Conservation (phyloP, 495 filamentous ascomycete species). For the Hypoxylon perforatum region DNA sequence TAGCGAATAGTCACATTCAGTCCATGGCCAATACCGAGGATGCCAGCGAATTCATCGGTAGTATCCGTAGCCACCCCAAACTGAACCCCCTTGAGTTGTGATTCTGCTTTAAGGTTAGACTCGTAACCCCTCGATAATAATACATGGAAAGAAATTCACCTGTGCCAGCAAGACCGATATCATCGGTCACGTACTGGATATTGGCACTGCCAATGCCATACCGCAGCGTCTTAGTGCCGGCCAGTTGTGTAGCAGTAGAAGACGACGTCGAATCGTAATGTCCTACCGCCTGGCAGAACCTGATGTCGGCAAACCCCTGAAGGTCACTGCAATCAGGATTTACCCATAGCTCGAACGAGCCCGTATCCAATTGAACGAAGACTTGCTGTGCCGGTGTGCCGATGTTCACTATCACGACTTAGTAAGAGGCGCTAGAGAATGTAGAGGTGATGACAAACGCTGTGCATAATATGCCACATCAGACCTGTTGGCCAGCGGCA, state of each 20-base stretch:
- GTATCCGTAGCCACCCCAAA: conserved; percentile 57
- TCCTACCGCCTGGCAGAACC: conserved; percentile 56
- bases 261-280: conserved; percentile 53
- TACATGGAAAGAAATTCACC: conserved; percentile 11
- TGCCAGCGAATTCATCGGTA: conserved; percentile 57
- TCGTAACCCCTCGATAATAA: not conserved
- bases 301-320: conserved; percentile 44
- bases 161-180: conserved; percentile 53
- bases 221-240: conserved; percentile 47
- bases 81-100: conserved; percentile 51
- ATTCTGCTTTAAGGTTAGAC: conserved; percentile 27
- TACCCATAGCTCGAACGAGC: conserved; percentile 64
- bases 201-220: conserved; percentile 60
- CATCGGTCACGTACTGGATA: conserved; percentile 58
- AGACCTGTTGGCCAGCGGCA: conserved; percentile 58
- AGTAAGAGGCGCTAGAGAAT: conserved; percentile 16
- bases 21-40: conserved; percentile 60
- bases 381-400: conserved; percentile 59
- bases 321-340: conserved; percentile 59
- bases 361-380: conserved; percentile 62
- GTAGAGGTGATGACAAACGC: conserved; percentile 40
- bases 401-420: conserved; percentile 54
- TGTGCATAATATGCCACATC: conserved; percentile 63
- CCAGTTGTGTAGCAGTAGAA: conserved; percentile 46
- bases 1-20: conserved; percentile 53